Evolutionary conservation across 371 early-diverging fungal genomes (phyloP).

Genomic region (Saksenaea vasiformis): DNA sequence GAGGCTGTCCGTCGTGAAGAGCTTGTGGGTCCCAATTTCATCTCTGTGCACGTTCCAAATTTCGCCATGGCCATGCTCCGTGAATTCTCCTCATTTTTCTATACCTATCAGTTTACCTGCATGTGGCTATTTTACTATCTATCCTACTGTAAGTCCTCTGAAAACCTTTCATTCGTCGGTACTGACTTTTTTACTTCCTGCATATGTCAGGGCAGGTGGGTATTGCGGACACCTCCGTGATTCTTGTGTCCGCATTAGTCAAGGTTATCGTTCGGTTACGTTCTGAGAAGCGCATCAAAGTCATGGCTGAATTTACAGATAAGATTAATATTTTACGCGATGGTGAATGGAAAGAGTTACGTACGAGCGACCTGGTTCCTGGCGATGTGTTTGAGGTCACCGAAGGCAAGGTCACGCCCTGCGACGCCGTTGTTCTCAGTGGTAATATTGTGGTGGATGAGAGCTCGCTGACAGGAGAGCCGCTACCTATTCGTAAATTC

Average conservation of each 20-base stretch:
- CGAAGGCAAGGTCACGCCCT: conserved; percentile 43
- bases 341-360: conserved; percentile 51
- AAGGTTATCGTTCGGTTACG: conserved; percentile 61
- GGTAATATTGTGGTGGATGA: conserved; percentile 84
- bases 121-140: conserved; percentile 73
- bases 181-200: not conserved
- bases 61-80: conserved; percentile 48
- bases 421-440: conserved; percentile 69
- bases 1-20: conserved; percentile 57
- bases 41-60: conserved; percentile 55
- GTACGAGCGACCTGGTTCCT: conserved; percentile 58
- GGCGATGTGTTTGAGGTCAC: conserved; percentile 60
- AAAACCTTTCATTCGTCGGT: not conserved
- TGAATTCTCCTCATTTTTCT: conserved; percentile 70
- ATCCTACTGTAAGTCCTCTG: conserved; percentile 56
- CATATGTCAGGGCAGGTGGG: conserved; percentile 48
- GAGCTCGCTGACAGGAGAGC: conserved; percentile 84
- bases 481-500: conserved; percentile 83
- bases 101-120: conserved; percentile 73
- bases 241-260: conserved; percentile 63
- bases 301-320: conserved; percentile 59
- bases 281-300: conserved; percentile 63
- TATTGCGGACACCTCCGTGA: conserved; percentile 65
- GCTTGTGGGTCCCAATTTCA: conserved; percentile 66
- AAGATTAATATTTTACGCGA: conserved; percentile 53